Evolutionary conservation across 108 stramenopile species (phyloP), one percentile per base, ranked within the genome.

Genomic region (Skeletonema tropicum): DNA sequence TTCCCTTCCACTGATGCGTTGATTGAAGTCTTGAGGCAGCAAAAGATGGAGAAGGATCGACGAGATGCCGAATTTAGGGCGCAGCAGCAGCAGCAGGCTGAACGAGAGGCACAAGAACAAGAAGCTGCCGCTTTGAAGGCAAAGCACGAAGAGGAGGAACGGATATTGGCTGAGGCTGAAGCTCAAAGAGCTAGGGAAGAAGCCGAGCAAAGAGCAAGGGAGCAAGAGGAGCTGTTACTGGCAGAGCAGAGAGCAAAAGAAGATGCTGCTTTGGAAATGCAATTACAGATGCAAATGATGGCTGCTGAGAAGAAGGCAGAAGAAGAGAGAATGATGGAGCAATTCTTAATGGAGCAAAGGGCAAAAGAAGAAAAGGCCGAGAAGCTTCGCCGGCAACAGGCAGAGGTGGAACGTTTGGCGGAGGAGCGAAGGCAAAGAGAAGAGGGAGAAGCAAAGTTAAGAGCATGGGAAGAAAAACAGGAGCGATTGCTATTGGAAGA

Each of bases 21-120:
- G 23, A 23, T 55, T 9, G 52, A 55, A 23, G 23, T 55, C 5
- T 23, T 55, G 52, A 55, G 52, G 23, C 52, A 17, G n/a, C 5
- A 55, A 23, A 55, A 55, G 23, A 55, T 55, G 52, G 52, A 55
- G 52, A 55, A 55, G 52, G 52, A 55, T 55, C 23, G 52, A 8
- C 23, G 19, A 25, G 52, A 55, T 55, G 52, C 52, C 7, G 52
- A 55, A n/a, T 23, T 8, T 0, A 23, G 52, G 23, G 19, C 52
- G 23, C 52, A 23, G 9, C 52, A 49, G 48, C 48, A 49, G 19
- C 45, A 49, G 48, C 33, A 35, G 7, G 48, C 48, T 6, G 48
- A 49, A 21, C 48, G 21, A 49, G 48, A 49, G n/a, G 48, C 48
- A 49, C 13, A 6, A 6, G 48, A 49, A 49, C 13, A 6, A 6